Conservation (phyloP, 2,329 filamentous ascomycete genomes). For the Onygena corvina region DNA sequence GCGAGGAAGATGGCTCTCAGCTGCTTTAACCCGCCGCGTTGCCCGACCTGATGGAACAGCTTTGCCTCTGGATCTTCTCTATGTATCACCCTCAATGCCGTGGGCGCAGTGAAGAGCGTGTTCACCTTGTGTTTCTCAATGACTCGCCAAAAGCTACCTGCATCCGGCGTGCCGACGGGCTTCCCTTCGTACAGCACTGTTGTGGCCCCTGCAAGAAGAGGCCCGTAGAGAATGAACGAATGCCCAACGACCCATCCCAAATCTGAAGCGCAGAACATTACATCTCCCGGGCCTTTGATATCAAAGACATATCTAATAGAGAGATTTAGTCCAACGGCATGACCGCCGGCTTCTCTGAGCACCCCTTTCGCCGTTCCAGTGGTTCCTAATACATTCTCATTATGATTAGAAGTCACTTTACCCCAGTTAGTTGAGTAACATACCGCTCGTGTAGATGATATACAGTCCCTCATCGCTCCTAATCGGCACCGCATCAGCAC, state of each 20-base stretch:
- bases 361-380: slow-evolving; percentile 77
- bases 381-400: slow-evolving; percentile 42
- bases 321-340: slow-evolving; percentile 72
- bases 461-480: slow-evolving; percentile 71
- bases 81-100: slow-evolving; percentile 72
- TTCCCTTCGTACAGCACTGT: slow-evolving; percentile 92
- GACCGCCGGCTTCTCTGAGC: slow-evolving; percentile 67
- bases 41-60: slow-evolving; percentile 51
- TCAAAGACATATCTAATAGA: slow-evolving; percentile 74
- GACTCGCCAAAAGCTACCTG: slow-evolving; percentile 78
- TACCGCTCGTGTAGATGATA: slow-evolving; percentile 71
- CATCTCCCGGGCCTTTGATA: slow-evolving; percentile 70
- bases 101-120: slow-evolving; percentile 74
- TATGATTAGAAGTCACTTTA: neutral
- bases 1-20: slow-evolving; percentile 71
- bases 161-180: slow-evolving; percentile 76
- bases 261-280: slow-evolving; percentile 68
- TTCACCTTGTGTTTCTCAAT: slow-evolving; percentile 77
- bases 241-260: slow-evolving; percentile 88
- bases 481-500: slow-evolving; percentile 64
- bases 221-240: slow-evolving; percentile 80
- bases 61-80: slow-evolving; percentile 69
- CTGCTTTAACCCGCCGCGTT: slow-evolving; percentile 56
- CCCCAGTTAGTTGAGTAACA: slow-evolving; percentile 10
- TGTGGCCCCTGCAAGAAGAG: slow-evolving; percentile 70